Evolutionary conservation across 257 asterid species (phyloP).

Genomic region (Solanum sitiens): DNA sequence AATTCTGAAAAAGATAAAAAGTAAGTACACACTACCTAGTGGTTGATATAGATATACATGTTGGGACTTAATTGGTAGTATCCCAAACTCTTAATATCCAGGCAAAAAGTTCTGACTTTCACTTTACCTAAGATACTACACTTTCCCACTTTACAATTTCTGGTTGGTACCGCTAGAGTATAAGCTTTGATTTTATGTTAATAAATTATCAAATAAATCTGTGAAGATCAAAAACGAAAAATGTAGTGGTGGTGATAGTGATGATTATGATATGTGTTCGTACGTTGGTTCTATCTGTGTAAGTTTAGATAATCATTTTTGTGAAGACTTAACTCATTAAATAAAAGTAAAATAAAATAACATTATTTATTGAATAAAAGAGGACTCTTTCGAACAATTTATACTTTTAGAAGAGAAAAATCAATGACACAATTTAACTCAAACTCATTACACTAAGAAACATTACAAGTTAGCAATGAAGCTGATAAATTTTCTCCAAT

Average conservation of each 20-base stretch:
- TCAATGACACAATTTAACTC: background rate
- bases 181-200: background rate
- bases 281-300: background rate
- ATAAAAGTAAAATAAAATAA: background rate
- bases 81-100: background rate
- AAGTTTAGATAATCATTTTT: background rate
- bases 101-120: background rate
- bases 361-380: background rate
- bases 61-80: background rate
- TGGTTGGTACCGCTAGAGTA: background rate
- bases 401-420: background rate
- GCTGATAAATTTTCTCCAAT: slow-evolving; percentile 53
- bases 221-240: background rate
- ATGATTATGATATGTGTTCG: background rate
- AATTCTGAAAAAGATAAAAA: background rate
- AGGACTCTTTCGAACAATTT: background rate
- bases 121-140: background rate
- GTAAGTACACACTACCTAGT: background rate
- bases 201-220: background rate
- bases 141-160: background rate
- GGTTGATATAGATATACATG: background rate
- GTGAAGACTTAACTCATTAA: background rate
- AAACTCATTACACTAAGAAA: background rate
- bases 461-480: slow-evolving; percentile 17
- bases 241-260: background rate